A percentile compares a stretch with the other conserved stretches of the same genome.
These are phyloP conservation scores for Aspergillus ostianus DNA, from an alignment of 495 filamentous ascomycete genomes.

Conservation along the genomic window DNA sequence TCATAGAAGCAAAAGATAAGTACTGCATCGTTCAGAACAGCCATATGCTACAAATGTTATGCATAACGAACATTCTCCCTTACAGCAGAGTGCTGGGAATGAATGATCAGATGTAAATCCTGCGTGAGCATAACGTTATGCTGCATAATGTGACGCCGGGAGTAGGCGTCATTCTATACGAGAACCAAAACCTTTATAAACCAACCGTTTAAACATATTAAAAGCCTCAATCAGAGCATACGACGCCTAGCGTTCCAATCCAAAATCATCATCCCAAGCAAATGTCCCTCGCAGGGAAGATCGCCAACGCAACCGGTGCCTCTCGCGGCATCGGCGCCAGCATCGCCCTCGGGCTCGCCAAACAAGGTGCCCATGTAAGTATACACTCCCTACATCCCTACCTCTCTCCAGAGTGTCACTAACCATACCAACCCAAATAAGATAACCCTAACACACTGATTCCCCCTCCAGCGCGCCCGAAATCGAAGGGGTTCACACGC, in stretches of 20 bases:
- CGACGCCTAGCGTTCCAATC: too few relatives aligned
- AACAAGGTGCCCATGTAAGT: constrained; percentile 17
- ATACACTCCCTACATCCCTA: not conserved
- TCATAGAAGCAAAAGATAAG: too few relatives aligned
- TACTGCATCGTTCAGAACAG: too few relatives aligned
- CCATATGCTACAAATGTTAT: too few relatives aligned
- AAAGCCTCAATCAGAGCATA: too few relatives aligned
- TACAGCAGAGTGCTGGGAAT: too few relatives aligned
- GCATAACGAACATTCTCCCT: too few relatives aligned
- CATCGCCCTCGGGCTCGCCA: constrained; percentile 20
- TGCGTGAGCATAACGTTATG: not conserved
- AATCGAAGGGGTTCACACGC: constrained; percentile 31
- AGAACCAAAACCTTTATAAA: not conserved
- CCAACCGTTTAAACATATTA: too few relatives aligned
- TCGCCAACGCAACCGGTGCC: constrained; percentile 38
- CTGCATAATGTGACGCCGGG: not conserved
- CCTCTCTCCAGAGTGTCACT: not conserved
- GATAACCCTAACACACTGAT: constrained; percentile 17
- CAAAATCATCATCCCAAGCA: too few relatives aligned
- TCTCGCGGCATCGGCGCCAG: constrained; percentile 23
- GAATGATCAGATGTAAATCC: too few relatives aligned
- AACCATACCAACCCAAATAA: not conserved
- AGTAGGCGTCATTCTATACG: not conserved
- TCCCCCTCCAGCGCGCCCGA: constrained; percentile 4
- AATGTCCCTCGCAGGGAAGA: constrained; percentile 30